Conservation (phyloP, 768 basidiomycete genomes). For the Tulasnella sp. region DNA sequence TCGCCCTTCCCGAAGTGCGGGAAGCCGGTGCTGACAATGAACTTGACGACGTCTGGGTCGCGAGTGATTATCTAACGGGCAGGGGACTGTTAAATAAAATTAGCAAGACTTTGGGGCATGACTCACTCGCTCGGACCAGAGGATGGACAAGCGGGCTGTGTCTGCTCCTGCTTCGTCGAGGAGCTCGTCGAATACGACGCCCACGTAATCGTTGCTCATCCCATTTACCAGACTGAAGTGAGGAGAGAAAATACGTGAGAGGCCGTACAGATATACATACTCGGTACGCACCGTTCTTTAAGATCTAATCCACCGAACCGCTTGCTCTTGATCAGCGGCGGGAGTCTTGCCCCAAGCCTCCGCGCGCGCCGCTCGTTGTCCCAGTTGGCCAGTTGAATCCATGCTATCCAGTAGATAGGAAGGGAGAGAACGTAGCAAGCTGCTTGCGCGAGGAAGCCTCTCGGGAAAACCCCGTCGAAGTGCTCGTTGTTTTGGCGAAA, state of each 20-base stretch:
- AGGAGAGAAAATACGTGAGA: background rate
- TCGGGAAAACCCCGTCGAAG: background rate
- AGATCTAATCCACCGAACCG: conserved; percentile 5
- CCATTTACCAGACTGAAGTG: background rate
- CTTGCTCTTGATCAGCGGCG: conserved; percentile 2
- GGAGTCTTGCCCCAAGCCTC: background rate
- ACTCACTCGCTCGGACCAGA: background rate
- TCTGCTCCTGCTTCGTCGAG: conserved; percentile 7
- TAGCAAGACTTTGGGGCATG: background rate
- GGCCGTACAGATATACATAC: background rate
- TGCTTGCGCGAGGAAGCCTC: background rate
- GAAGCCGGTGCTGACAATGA: conserved; percentile 15
- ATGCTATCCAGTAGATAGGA: background rate
- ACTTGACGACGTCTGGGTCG: conserved; percentile 9
- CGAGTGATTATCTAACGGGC: conserved; percentile 8
- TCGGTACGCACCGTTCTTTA: background rate
- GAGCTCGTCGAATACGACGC: conserved; percentile 4
- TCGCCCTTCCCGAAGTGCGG: conserved; percentile 12
- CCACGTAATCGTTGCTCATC: background rate
- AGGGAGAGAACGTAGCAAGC: background rate
- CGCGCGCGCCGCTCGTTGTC: background rate
- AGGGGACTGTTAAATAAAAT: background rate
- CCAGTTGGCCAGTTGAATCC: background rate
- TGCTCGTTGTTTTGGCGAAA: background rate
- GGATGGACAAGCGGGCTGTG: conserved; percentile 3